Evolutionary conservation across 108 stramenopile genomes (phyloP).

Genomic region (Licmophora abbreviata): DNA sequence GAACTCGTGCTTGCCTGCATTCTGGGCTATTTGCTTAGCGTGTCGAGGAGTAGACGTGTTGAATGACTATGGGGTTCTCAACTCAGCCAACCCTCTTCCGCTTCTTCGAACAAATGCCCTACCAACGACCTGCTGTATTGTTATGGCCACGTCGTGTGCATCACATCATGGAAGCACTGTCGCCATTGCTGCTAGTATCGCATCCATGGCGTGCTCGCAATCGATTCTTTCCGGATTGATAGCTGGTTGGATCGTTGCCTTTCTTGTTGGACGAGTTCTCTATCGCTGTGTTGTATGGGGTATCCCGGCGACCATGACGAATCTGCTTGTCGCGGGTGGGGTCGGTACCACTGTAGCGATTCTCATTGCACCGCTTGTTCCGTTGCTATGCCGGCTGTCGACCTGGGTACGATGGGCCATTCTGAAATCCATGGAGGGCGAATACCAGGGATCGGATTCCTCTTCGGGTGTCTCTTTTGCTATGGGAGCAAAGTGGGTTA

Average conservation of each 20-base stretch:
- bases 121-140: conserved; percentile 24
- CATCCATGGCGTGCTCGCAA: conserved; percentile 16
- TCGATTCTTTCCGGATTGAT: conserved; percentile 44
- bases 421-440: not conserved
- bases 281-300: conserved; percentile 26
- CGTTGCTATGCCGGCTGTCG: conserved; percentile 10
- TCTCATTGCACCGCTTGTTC: conserved; percentile 17
- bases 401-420: conserved; percentile 6
- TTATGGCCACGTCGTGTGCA: conserved; percentile 27
- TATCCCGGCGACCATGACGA: conserved; percentile 64
- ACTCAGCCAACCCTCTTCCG: not conserved
- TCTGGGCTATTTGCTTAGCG: conserved; percentile 36
- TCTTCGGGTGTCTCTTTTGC: conserved; percentile 44
- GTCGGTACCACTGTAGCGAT: conserved; percentile 39
- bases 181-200: conserved; percentile 33
- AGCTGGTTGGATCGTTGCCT: conserved; percentile 32
- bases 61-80: not conserved
- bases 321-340: conserved; percentile 41
- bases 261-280: conserved; percentile 11
- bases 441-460: conserved; percentile 21
- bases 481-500: conserved; percentile 73
- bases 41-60: conserved; percentile 12
- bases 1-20: conserved; percentile 49
- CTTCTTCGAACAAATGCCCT: conserved; percentile 5
- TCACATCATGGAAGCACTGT: conserved; percentile 10